phyloP scores from a whole-genome alignment of 306 rosid species.

The Pyrus bretschneideri region DNA sequence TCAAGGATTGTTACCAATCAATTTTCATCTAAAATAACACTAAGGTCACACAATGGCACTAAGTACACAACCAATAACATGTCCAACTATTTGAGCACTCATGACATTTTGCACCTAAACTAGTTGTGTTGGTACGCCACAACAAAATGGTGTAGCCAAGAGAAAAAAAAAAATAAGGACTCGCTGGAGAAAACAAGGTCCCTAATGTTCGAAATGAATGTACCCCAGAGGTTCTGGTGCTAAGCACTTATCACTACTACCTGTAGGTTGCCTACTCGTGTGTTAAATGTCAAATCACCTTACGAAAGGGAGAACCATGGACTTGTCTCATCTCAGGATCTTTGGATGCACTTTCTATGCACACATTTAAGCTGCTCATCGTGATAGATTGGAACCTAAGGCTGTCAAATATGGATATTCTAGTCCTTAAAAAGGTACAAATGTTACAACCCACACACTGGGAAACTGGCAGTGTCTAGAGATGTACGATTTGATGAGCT shows the following conservation, averaged over 20 bases:
- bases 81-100: not conserved
- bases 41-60: too few relatives aligned
- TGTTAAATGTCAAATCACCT: not conserved
- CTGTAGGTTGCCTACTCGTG: not conserved
- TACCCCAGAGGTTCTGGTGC: not conserved
- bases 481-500: not conserved
- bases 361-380: not conserved
- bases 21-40: not conserved
- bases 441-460: not conserved
- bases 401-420: not conserved
- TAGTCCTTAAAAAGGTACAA: not conserved
- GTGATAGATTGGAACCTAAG: not conserved
- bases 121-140: not conserved
- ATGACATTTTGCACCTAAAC: not conserved
- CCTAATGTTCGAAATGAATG: not conserved
- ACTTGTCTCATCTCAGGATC: not conserved
- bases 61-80: not conserved
- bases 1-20: not conserved
- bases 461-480: not conserved
- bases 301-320: not conserved
- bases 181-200: not conserved
- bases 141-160: not conserved
- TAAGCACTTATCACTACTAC: not conserved
- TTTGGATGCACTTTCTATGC: not conserved
- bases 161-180: not conserved